A percentile compares a stretch with the other conserved stretches of the same genome.
phyloP scores from a whole-genome alignment of 1,139 yeast genomes.

The Pichia sp. region DNA sequence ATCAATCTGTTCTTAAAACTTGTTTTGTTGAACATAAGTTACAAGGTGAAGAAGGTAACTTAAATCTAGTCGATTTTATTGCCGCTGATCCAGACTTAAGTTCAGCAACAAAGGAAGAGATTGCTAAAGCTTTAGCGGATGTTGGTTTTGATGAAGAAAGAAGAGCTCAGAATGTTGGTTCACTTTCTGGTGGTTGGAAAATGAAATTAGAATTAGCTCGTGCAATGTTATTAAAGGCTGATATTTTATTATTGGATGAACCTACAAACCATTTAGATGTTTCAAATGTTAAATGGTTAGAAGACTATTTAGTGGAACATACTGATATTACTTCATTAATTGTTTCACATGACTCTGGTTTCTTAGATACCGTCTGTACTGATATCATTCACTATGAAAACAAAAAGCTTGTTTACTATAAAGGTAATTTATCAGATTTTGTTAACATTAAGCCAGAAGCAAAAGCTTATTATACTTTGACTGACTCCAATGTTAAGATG shows the following conservation, averaged over 20 bases:
- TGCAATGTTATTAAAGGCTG: conserved; percentile 98
- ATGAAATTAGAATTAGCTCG: conserved; percentile 97
- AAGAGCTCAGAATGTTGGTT: conserved; percentile 83
- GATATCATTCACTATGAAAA: conserved; percentile 95
- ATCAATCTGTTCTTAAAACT: conserved; percentile 77
- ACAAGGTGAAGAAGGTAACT: conserved; percentile 91
- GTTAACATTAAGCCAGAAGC: conserved; percentile 94
- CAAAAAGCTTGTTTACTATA: conserved; percentile 90
- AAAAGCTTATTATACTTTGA: conserved; percentile 89
- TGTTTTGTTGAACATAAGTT: conserved; percentile 96
- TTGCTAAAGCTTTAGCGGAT: conserved; percentile 64
- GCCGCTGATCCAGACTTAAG: conserved; percentile 83
- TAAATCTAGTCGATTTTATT: conserved; percentile 82
- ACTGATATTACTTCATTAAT: conserved; percentile 87
- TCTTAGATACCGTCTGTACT: conserved; percentile 91
- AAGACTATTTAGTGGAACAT: conserved; percentile 75
- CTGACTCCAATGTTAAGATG: conserved; percentile 92
- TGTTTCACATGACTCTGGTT: conserved; percentile 97
- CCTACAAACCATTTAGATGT: conserved; percentile 99
- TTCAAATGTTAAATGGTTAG: conserved; percentile 86
- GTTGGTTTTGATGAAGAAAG: conserved; percentile 93
- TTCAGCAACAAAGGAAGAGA: conserved; percentile 57
- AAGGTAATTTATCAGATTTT: conserved; percentile 90
- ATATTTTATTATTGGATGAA: conserved; percentile 88
- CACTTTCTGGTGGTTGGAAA: conserved; percentile 98